Evolutionary conservation across 306 rosid species (phyloP), one percentile per base, ranked within the genome.

Genomic region (Medicago truncatula): DNA sequence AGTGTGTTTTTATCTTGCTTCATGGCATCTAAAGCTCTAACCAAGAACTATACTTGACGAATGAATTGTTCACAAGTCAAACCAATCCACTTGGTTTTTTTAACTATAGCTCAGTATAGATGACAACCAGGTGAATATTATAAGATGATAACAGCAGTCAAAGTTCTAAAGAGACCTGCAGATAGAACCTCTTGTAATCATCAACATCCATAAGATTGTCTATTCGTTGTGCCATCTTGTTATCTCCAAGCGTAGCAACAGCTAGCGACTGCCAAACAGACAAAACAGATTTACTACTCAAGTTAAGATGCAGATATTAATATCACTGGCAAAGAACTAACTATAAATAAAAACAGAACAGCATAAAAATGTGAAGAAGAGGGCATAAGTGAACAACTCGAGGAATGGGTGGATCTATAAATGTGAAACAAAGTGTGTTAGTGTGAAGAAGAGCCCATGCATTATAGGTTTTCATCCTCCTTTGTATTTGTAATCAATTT

Each of bases 211-310:
- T 87, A 72, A 95, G 96, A 87, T 85, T 89, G 83, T 95, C 97
- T 74, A 95, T 23, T 84, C 93, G 89, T 82, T 95, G 98, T 15
- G 98, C 98, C 98, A 95, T 95, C 77, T 87, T 95, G 81, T 67
- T 92, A 85, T 95, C 97, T 71, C 98, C 98, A 23, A 95, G 91
- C 2, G 98, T 95, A 84, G 82, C 91, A 79, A 95, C 97, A 52
- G 98, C 98, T 41, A 95, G 77, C 13, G 98, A 78, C 98, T 95
- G 86, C 67, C 84, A 79, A 79, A 83, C 66, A 83, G 31, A 78
- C 52, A 70, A 74, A 53, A 62, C 67, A 28, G 12, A 71, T 82
- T 68, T 8, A 23, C 21, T 43, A 38, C 61, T 74, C 71, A 36
- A 73, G 58, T 70, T 74, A 47, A 70, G 81, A 60, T 67, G 64